These are phyloP conservation scores for Podospora sp. DNA, from an alignment of 495 filamentous ascomycete genomes.

Conservation along the genomic window DNA sequence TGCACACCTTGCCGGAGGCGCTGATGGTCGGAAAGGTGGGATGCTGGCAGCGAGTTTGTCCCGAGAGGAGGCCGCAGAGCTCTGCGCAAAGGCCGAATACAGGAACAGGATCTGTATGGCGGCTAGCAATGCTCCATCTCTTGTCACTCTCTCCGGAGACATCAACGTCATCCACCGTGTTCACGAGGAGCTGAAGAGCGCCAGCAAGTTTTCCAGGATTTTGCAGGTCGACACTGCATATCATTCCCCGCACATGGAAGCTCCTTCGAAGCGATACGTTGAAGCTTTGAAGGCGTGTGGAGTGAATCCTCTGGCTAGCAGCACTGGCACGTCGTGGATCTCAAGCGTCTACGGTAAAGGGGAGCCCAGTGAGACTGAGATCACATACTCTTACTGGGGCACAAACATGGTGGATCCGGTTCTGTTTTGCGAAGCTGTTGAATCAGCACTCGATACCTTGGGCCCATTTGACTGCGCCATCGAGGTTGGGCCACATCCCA, in stretches of 20 bases:
- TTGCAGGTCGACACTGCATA: slow-evolving; percentile 60
- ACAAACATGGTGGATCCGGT: slow-evolving; percentile 62
- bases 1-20: slow-evolving; percentile 36
- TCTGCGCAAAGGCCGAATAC: slow-evolving; percentile 36
- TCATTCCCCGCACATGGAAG: slow-evolving; percentile 62
- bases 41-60: slow-evolving; percentile 45
- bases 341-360: slow-evolving; percentile 42
- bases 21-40: slow-evolving; percentile 36
- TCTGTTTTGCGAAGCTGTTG: slow-evolving; percentile 57
- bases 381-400: slow-evolving; percentile 54
- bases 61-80: slow-evolving; percentile 36
- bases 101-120: slow-evolving; percentile 39
- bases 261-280: slow-evolving; percentile 45
- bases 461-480: slow-evolving; percentile 49
- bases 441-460: slow-evolving; percentile 36
- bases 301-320: slow-evolving; percentile 24
- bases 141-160: slow-evolving; percentile 49
- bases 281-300: slow-evolving; percentile 32
- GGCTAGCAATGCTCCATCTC: slow-evolving; percentile 44
- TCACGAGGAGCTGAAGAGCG: slow-evolving; percentile 32
- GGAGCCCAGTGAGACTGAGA: slow-evolving; percentile 24
- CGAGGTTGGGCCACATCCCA: slow-evolving; percentile 62
- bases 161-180: slow-evolving; percentile 41
- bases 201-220: slow-evolving; percentile 43
- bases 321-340: slow-evolving; percentile 39